Evolutionary conservation across 2,329 filamentous ascomycete genomes (phyloP), one percentile per base, ranked within the genome.

Genomic region (Clonostachys sp.): DNA sequence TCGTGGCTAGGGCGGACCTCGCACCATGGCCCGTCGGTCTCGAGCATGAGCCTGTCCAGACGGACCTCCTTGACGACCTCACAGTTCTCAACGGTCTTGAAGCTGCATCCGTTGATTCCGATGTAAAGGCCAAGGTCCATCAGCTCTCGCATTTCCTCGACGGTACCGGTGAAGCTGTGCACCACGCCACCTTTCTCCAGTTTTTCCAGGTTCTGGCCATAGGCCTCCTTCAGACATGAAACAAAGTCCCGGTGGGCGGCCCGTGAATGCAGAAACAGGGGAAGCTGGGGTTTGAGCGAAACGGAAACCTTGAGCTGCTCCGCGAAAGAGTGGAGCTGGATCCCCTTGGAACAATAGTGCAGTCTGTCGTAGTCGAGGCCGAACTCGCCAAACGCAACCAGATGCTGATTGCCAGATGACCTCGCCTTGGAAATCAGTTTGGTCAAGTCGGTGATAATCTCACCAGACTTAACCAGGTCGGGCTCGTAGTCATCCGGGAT

Each of bases 1-100:
- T 91, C 91, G 68, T 99, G 92, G 33, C 82, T 89, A 1, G 91
- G 86, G 20, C 94, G 77, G 50, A 99, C 92, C 65, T 99, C 94
- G 61, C 94, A 99, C 88, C 94, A 99, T 4, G 94, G 94, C 3
- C 94, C 94, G 63, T 99, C 94, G 0, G 94, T 99, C 75, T 99
- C 94, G 43, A 99, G 83, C 78, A 97, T 95, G 46, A 99, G 67
- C 42, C 85, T 73, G 48, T 91, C 83, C 12, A 99, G 71, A 12
- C 84, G 87, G 38, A 97, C 83, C 50, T 86, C 80, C 52, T 78
- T 83, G 12, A 96, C 90, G 4, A 96, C 91, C 13, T 80, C 84
- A 39, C 95, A 81, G 58, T 97, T 99, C 62, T 96, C 90, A 12
- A 79, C 84, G 6, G 90, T 97, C 76, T 97, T 99, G 74, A 99